Base-by-base conservation (phyloP, 305 asterid species). In the Fraxinus velutina region DNA sequence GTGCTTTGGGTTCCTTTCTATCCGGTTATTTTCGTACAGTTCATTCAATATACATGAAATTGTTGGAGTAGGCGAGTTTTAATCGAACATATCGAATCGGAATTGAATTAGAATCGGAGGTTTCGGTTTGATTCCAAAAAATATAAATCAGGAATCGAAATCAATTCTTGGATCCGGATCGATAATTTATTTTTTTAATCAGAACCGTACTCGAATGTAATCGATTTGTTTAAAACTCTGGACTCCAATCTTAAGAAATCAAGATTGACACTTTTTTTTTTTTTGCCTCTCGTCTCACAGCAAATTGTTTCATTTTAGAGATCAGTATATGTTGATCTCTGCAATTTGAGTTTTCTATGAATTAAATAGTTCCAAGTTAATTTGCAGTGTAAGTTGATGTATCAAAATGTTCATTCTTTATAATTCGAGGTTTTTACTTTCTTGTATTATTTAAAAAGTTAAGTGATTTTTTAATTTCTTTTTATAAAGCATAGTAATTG, bases 31-130 rank as follows among this genome's bases (percentile, higher is more conserved):
- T 57, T n/a, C 29, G 70, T 57, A 19, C 70, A 19, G 79, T 83
- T 84, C 81, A 75, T 73, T 82, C 70, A 19, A 57, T 24, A 5
- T 73, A 86, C 70, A 76, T 64, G 34, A 44, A 44, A 3, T 44
- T 44, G 5, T 44, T 0, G 5, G 17, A 42, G n/a, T 12, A 0
- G 17, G 17, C 17, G 17, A 1, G 5, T 44, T 44, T 44, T 44
- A 44, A 44, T 44, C 17, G 5, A 44, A 44, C 17, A 0, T 12
- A 5, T 12, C 2, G n/a, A 44, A 44, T 44, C 5, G 55, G n/a
- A 44, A 44, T 44, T 12, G n/a, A 44, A 44, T 2, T 44, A 4
- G n/a, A 10, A 13, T 3, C 1, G 10, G n/a, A 44, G 1, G 55
- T 44, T 44, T 44, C 1, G 17, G 55, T 44, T 0, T 0, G 17